These are phyloP conservation scores for Massariosphaeria phaeospora DNA, from an alignment of 495 filamentous ascomycete genomes.

Conservation along the genomic window DNA sequence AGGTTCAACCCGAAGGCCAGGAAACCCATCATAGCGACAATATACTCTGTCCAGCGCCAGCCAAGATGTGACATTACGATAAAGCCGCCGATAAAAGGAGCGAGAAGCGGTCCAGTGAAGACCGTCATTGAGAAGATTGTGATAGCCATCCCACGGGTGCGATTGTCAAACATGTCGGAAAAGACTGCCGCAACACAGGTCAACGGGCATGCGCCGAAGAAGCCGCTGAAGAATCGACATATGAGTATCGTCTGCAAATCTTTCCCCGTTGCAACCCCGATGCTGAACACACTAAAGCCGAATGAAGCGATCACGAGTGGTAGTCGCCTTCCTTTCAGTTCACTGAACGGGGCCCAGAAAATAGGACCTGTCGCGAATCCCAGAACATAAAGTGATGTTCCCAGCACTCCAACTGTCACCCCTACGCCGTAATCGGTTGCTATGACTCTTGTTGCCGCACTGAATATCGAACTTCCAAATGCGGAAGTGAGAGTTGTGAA, in stretches of 20 bases:
- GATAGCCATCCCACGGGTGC: slow-evolving; percentile 70
- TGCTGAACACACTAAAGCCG: slow-evolving; percentile 71
- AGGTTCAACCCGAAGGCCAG: slow-evolving; percentile 64
- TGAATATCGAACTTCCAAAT: slow-evolving; percentile 69
- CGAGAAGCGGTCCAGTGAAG: slow-evolving; percentile 74
- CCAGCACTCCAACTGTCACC: slow-evolving; percentile 57
- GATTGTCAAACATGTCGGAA: slow-evolving; percentile 81
- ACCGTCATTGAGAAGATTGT: slow-evolving; percentile 80
- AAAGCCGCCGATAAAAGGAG: slow-evolving; percentile 82
- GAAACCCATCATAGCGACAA: slow-evolving; percentile 69
- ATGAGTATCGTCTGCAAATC: slow-evolving; percentile 79
- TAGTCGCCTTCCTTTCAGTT: slow-evolving; percentile 68
- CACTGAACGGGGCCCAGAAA: slow-evolving; percentile 63
- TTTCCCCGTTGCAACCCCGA: slow-evolving; percentile 67
- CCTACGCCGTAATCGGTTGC: slow-evolving; percentile 51
- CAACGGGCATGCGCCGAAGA: slow-evolving; percentile 69
- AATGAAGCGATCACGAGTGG: slow-evolving; percentile 70
- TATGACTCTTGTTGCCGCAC: slow-evolving; percentile 54
- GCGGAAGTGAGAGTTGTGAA: slow-evolving; percentile 71
- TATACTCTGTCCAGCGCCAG: slow-evolving; percentile 85
- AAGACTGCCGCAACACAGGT: slow-evolving; percentile 77
- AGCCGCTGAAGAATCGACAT: slow-evolving; percentile 76
- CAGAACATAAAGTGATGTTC: slow-evolving; percentile 65
- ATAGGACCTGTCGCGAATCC: slow-evolving; percentile 64
- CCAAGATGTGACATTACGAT: slow-evolving; percentile 62